phyloP scores from a whole-genome alignment of 2,329 filamentous ascomycete genomes.

The Talaromyces verruculosus region DNA sequence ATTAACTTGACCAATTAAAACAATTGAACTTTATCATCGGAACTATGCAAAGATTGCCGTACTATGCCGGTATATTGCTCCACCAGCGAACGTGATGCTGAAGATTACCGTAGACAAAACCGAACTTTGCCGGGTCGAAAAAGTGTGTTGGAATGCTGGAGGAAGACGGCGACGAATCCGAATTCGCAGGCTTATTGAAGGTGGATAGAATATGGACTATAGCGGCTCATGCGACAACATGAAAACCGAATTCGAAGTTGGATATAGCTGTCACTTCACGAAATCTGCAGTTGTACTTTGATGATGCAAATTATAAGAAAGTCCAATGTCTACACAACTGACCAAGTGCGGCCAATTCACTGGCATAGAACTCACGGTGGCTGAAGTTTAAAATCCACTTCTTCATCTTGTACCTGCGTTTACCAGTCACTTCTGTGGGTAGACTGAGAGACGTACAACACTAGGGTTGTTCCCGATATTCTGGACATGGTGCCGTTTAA shows the following conservation, averaged over 20 bases:
- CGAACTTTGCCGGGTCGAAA: neutral
- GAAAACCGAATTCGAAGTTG: neutral
- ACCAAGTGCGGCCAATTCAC: neutral
- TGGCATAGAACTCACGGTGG: neutral
- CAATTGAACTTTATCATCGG: neutral
- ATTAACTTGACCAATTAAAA: neutral
- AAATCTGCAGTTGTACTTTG: neutral
- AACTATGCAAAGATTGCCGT: slow-evolving; percentile 6
- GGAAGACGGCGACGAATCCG: neutral
- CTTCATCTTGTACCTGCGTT: neutral
- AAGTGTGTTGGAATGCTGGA: neutral
- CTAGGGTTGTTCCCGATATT: neutral
- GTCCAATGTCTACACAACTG: neutral
- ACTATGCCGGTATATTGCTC: neutral
- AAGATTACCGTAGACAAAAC: neutral
- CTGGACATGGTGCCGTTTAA: neutral
- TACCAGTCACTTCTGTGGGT: neutral
- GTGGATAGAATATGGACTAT: neutral
- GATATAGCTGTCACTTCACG: neutral
- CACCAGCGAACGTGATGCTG: neutral
- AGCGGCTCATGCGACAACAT: neutral
- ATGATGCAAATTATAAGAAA: neutral
- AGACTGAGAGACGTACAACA: neutral
- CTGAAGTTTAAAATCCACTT: neutral
- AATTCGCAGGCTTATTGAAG: neutral